Percentiles rank a stretch among this genome's conserved stretches.
Conservation (phyloP, 495 filamentous ascomycete genomes). For the Viridothelium virens region DNA sequence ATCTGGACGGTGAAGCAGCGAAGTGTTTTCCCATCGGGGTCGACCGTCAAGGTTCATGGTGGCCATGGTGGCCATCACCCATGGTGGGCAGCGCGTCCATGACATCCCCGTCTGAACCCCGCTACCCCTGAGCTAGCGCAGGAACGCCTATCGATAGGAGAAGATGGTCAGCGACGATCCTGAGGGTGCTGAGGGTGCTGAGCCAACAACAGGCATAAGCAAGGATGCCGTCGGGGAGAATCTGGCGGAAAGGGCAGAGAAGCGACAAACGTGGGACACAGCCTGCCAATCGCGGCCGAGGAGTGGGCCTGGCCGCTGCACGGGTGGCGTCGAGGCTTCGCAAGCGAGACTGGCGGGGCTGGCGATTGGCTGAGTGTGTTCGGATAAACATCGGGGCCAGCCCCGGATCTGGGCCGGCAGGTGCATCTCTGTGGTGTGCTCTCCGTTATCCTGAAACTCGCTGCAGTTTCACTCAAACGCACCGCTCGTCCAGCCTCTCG, state of each 20-base stretch:
- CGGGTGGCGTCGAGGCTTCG: too few species aligned
- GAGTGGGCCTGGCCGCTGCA: too few species aligned
- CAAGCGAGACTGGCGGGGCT: too few species aligned
- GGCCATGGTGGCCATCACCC: not conserved
- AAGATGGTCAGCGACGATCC: not conserved
- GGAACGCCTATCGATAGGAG: conserved; percentile 8
- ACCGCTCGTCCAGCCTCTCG: not conserved
- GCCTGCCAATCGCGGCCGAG: not conserved
- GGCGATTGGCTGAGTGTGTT: not conserved
- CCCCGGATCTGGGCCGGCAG: not conserved
- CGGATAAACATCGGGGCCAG: not conserved
- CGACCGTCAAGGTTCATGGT: not conserved
- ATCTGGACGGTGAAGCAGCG: not conserved
- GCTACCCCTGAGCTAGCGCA: conserved; percentile 10
- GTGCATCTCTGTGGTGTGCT: not conserved
- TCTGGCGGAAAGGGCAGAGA: not conserved
- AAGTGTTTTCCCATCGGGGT: conserved; percentile 4
- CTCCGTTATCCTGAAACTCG: conserved; percentile 8
- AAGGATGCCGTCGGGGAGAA: not conserved
- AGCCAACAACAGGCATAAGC: not conserved
- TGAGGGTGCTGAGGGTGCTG: not conserved
- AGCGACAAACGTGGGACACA: not conserved
- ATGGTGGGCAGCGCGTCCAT: not conserved
- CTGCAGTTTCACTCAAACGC: conserved; percentile 10
- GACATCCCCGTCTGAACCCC: not conserved